phyloP scores from a whole-genome alignment of 2,329 filamentous ascomycete genomes.

The Atkinsonella texensis region DNA sequence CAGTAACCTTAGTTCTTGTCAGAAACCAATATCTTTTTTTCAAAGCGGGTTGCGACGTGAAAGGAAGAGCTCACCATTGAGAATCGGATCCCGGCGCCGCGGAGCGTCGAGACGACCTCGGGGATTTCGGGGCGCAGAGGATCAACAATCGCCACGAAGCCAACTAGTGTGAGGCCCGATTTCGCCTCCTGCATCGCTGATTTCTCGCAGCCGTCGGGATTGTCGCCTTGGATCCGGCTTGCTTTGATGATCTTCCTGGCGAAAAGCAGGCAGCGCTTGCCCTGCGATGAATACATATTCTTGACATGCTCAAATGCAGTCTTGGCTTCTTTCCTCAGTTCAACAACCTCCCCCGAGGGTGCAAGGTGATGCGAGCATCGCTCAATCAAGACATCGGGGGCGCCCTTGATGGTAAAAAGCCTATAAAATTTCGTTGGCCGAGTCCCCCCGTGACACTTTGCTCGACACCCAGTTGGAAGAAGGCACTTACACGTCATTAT shows the following conservation, averaged over 20 bases:
- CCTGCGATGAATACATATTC: conserved; percentile 55
- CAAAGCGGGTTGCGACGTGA: not conserved
- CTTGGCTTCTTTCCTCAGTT: conserved; percentile 33
- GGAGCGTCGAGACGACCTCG: conserved; percentile 51
- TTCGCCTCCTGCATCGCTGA: conserved; percentile 42
- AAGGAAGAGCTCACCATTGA: conserved; percentile 49
- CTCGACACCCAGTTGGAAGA: not conserved
- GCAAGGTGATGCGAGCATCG: conserved; percentile 47
- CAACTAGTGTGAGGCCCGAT: conserved; percentile 54
- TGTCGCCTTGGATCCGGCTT: conserved; percentile 20
- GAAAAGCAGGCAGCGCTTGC: conserved; percentile 55
- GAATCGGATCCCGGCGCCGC: conserved; percentile 59
- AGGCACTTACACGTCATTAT: conserved; percentile 23
- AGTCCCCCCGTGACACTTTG: not conserved
- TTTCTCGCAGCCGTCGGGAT: conserved; percentile 35
- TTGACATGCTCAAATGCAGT: conserved; percentile 46
- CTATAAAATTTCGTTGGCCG: conserved; percentile 14
- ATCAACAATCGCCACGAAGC: conserved; percentile 67
- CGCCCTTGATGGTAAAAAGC: conserved; percentile 65
- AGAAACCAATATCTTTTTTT: too few relatives aligned
- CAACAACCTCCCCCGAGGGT: conserved; percentile 38
- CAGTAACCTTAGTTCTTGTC: conserved; percentile 42
- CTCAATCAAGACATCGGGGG: conserved; percentile 59
- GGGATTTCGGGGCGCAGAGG: conserved; percentile 64
- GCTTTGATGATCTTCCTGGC: conserved; percentile 45